Percentiles rank a stretch among this genome's conserved stretches.
Conservation (phyloP, 2,329 filamentous ascomycete species). For the Dryadomyces sulphureus region DNA sequence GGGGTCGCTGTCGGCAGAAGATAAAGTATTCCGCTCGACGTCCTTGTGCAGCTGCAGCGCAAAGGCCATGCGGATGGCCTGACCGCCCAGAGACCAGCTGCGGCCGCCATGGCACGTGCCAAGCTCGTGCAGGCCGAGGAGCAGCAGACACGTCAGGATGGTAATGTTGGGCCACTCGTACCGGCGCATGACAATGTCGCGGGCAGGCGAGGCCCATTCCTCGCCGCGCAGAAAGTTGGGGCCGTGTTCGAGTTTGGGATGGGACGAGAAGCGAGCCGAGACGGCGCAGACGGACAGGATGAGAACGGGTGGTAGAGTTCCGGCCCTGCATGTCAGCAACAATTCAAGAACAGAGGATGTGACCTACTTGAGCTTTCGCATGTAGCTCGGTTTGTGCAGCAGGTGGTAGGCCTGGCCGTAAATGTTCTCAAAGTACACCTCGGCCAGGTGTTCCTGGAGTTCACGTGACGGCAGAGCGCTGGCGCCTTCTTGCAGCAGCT, state of each 20-base stretch:
- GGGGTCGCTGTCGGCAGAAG: conserved; percentile 45
- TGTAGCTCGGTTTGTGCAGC: conserved; percentile 93
- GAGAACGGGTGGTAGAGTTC: conserved; percentile 74
- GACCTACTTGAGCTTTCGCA: conserved; percentile 55
- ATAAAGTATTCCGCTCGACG: conserved; percentile 63
- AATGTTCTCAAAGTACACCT: conserved; percentile 89
- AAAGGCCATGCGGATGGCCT: conserved; percentile 94
- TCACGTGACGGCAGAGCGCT: conserved; percentile 74
- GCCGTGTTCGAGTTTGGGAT: conserved; percentile 56
- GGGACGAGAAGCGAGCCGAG: conserved; percentile 85
- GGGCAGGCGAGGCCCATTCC: conserved; percentile 76
- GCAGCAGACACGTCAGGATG: conserved; percentile 76
- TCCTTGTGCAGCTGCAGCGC: conserved; percentile 88
- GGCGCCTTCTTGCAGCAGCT: conserved; percentile 64
- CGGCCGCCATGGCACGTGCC: conserved; percentile 91
- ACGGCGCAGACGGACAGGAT: conserved; percentile 90
- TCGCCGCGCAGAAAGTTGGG: conserved; percentile 77
- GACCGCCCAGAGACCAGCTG: conserved; percentile 90
- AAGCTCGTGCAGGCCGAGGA: conserved; percentile 87
- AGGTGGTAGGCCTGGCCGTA: conserved; percentile 93
- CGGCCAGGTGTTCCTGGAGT: conserved; percentile 81
- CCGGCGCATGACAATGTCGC: conserved; percentile 70
- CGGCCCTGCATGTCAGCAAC: conserved; percentile 34
- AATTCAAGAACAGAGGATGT: neutral
- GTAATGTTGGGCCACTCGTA: conserved; percentile 96